phyloP scores from a whole-genome alignment of 2,329 filamentous ascomycete species.

The Fusarium albidum region DNA sequence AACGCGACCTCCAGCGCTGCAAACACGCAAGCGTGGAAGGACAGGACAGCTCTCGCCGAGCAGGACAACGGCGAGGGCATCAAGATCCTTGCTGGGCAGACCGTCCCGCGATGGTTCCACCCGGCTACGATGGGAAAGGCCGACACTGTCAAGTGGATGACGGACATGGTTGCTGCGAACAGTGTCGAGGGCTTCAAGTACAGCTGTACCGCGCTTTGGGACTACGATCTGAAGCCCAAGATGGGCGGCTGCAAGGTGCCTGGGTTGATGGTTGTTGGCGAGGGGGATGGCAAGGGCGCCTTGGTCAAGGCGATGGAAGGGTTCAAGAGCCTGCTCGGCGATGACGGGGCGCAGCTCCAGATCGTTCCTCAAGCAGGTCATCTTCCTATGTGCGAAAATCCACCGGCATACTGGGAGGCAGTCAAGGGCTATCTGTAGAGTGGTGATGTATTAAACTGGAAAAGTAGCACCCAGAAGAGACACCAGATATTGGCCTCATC shows the following conservation, averaged over 20 bases:
- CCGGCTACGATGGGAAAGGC: conserved; percentile 56
- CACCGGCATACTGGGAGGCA: conserved; percentile 71
- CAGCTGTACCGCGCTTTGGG: conserved; percentile 74
- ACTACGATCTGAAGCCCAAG: conserved; percentile 70
- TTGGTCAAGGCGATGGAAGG: conserved; percentile 82
- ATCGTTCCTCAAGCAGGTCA: conserved; percentile 78
- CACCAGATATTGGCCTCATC: background rate
- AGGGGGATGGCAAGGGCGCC: conserved; percentile 73
- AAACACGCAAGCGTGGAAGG: conserved; percentile 82
- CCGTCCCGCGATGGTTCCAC: conserved; percentile 83
- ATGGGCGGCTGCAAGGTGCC: conserved; percentile 65
- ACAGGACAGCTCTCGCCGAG: conserved; percentile 75
- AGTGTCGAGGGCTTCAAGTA: conserved; percentile 73
- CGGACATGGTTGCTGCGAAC: conserved; percentile 74
- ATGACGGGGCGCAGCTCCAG: conserved; percentile 64
- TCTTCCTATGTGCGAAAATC: conserved; percentile 83
- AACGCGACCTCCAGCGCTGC: conserved; percentile 75
- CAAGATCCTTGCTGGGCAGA: conserved; percentile 71
- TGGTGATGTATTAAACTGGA: background rate
- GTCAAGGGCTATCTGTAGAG: conserved; percentile 64
- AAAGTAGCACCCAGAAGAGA: background rate
- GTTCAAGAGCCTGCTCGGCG: conserved; percentile 68
- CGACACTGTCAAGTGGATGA: conserved; percentile 63
- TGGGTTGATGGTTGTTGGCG: conserved; percentile 76
- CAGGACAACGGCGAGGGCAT: conserved; percentile 66